These are phyloP conservation scores for Trametes sp. DNA, from an alignment of 1,284 basidiomycete species.

Conservation along the genomic window DNA sequence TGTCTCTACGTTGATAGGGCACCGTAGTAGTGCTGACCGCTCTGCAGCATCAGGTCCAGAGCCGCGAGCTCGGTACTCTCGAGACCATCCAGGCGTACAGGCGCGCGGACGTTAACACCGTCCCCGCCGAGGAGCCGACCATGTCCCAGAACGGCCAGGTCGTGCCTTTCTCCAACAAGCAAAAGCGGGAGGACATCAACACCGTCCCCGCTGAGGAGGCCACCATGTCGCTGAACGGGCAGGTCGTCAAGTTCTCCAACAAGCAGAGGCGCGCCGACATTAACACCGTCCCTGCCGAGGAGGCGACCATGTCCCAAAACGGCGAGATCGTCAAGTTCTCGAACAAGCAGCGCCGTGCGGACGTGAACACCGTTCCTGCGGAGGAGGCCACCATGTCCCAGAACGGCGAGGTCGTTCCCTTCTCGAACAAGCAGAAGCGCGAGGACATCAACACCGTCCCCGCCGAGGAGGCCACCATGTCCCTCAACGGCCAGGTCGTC, in stretches of 20 bases:
- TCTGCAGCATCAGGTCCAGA: slow-evolving; percentile 35
- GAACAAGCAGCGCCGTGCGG: slow-evolving; percentile 36
- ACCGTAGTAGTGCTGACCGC: background rate
- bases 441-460: slow-evolving; percentile 38
- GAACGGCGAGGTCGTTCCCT: slow-evolving; percentile 33
- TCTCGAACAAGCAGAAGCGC: slow-evolving; percentile 34
- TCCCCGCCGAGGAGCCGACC: slow-evolving; percentile 35
- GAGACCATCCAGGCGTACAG: slow-evolving; percentile 58
- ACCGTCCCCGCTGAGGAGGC: slow-evolving; percentile 46
- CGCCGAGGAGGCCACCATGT: slow-evolving; percentile 40
- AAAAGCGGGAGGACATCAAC: slow-evolving; percentile 45
- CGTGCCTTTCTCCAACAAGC: slow-evolving; percentile 27
- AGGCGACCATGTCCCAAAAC: slow-evolving; percentile 33
- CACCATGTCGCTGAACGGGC: slow-evolving; percentile 42
- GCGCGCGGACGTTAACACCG: slow-evolving; percentile 37
- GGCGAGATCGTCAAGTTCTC: slow-evolving; percentile 37
- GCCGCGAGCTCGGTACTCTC: slow-evolving; percentile 48
- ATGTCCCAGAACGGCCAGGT: slow-evolving; percentile 34
- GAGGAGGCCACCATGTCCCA: slow-evolving; percentile 37
- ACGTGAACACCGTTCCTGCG: slow-evolving; percentile 47
- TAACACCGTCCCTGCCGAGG: slow-evolving; percentile 40
- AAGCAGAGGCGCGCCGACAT: slow-evolving; percentile 35
- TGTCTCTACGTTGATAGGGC: slow-evolving; percentile 32
- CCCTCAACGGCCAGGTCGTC: slow-evolving; percentile 33
- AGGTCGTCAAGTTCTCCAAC: slow-evolving; percentile 29